Evolutionary conservation across 345 rosid species (phyloP), one percentile per base, ranked within the genome.

Genomic region (Diplotaxis tenuifolia): DNA sequence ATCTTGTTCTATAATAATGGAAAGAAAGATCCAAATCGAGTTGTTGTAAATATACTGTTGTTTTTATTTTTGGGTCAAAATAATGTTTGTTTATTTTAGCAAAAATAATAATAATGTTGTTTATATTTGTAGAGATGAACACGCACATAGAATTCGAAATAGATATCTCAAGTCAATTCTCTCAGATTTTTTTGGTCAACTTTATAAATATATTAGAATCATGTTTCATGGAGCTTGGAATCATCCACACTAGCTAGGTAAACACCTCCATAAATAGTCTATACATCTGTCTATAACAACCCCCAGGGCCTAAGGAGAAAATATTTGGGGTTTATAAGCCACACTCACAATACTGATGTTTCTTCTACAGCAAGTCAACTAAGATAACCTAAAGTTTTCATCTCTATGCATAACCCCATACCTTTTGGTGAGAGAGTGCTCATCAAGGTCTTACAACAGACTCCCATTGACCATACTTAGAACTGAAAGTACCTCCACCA

Each of bases 401-500:
- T 1, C 50, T 42, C 18, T 42, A 6, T 45, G 52, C 31, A 71
- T 29, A 60, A 15, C 61, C 34, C 60, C 2, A 32, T 14, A 28
- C 47, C 65, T 69, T 38, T 28, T 9, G 14, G 45, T 12, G 59
- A 54, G 58, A 0, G 16, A 38, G 2, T n/a, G 12, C 18, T 62
- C 74, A 75, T 62, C 29, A 19, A 38, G 69, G 47, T 59, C 58
- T 56, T 54, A 11, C 9, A 72, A 89, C 75, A 67, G 67, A 78
- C 79, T 87, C 93, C 96, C 93, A 89, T 2, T 74, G 47, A 19
- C 91, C 96, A 6, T 85, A 89, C 70, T 85, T 91, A 6, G 96
- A 85, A 82, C 86, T 89, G 79, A 91, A 85, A 75, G 78, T 86
- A 47, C 93, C 97, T 52, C 93, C 96, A 14, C 93, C 96, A 0